Percentiles rank a stretch among this genome's conserved stretches.
phyloP scores from a whole-genome alignment of 2,329 filamentous ascomycete genomes.

The Chaetomium sp. region DNA sequence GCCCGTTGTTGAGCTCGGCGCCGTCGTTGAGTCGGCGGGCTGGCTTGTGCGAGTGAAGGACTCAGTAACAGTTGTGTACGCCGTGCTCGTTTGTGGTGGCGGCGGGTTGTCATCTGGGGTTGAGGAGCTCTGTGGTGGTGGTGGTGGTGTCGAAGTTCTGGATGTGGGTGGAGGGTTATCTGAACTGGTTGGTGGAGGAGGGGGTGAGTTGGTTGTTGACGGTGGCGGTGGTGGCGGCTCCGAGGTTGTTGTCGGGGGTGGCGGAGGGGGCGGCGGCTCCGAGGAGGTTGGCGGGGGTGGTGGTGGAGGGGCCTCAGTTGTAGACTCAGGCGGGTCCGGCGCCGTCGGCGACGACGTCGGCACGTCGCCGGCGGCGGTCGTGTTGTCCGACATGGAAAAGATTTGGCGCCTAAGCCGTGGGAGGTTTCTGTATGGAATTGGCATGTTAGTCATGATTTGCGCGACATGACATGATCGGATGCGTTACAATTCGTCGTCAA shows the following conservation, averaged over 20 bases:
- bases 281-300: constrained; percentile 22
- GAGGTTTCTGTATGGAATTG: constrained; percentile 32
- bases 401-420: constrained; percentile 36
- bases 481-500: constrained; percentile 27
- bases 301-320: constrained; percentile 30
- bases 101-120: not conserved
- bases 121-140: constrained; percentile 27
- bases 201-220: not conserved
- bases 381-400: constrained; percentile 40
- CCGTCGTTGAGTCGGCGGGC: constrained; percentile 21
- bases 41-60: not conserved
- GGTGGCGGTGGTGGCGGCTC: constrained; percentile 14
- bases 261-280: constrained; percentile 9
- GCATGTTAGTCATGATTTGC: constrained; percentile 37
- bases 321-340: constrained; percentile 27
- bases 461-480: constrained; percentile 17
- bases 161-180: constrained; percentile 20
- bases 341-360: constrained; percentile 32
- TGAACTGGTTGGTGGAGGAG: constrained; percentile 12
- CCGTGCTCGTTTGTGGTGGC: constrained; percentile 25
- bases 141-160: constrained; percentile 31
- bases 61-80: constrained; percentile 28
- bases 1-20: constrained; percentile 34
- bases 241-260: constrained; percentile 23
- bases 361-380: constrained; percentile 32